Percentiles rank a stretch among this genome's conserved stretches.
Conservation (phyloP, 1,284 basidiomycete genomes). For the Marasmius oreades region DNA sequence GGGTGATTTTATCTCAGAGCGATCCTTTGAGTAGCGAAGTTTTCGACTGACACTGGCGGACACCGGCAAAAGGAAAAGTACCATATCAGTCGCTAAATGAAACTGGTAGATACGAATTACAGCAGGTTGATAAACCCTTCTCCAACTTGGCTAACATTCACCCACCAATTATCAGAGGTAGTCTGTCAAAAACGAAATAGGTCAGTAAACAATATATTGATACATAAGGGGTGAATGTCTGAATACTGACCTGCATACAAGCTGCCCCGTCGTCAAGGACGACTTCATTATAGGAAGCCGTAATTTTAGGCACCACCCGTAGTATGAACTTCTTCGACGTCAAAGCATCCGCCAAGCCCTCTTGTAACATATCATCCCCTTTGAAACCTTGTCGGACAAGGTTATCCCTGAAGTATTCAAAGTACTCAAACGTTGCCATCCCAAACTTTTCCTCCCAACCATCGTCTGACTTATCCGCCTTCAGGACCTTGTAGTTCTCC, state of each 20-base stretch:
- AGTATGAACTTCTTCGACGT: conserved; percentile 31
- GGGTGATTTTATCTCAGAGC: no score
- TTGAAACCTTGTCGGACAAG: conserved; percentile 29
- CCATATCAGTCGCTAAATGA: no score
- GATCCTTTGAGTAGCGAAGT: no score
- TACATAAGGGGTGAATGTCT: neutral
- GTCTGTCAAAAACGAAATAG: no score
- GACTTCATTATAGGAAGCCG: conserved; percentile 23
- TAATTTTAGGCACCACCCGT: conserved; percentile 27
- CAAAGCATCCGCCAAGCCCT: conserved; percentile 31
- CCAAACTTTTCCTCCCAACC: conserved; percentile 28
- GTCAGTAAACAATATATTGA: no score
- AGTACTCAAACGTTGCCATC: conserved; percentile 11
- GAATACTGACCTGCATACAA: conserved; percentile 28
- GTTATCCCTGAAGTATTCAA: conserved; percentile 26
- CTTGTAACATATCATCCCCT: conserved; percentile 32
- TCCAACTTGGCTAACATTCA: no score
- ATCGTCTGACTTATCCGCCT: conserved; percentile 18
- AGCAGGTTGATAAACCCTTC: no score
- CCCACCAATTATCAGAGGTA: no score
- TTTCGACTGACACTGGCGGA: no score
- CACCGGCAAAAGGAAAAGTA: no score
- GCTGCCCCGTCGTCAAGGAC: conserved; percentile 29
- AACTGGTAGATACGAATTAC: no score
- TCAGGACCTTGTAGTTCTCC: conserved; percentile 26